A percentile compares a stretch with the other conserved stretches of the same genome.
phyloP scores from a whole-genome alignment of 2,329 filamentous ascomycete species.

The Penicillium hordei region DNA sequence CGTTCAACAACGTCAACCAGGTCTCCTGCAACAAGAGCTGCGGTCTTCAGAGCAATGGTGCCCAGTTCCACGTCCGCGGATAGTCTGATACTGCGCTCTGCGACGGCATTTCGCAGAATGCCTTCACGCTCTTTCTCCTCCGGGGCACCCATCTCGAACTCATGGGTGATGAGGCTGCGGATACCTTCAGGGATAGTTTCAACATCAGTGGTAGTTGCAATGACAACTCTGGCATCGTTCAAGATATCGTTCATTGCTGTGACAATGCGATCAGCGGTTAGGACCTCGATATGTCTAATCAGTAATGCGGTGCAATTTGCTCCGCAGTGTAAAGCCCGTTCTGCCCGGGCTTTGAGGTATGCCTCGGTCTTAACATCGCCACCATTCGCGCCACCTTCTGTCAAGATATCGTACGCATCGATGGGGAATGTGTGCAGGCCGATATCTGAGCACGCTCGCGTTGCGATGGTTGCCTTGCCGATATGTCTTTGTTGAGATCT shows the following conservation, averaged over 20 bases:
- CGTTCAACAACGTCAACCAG: constrained; percentile 92
- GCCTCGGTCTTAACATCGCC: constrained; percentile 94
- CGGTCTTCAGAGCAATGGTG: constrained; percentile 88
- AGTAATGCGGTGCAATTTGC: constrained; percentile 78
- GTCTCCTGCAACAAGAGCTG: constrained; percentile 90
- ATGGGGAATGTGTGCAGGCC: constrained; percentile 87
- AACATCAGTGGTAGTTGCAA: constrained; percentile 92
- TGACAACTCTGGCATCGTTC: constrained; percentile 73
- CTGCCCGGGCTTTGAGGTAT: constrained; percentile 80
- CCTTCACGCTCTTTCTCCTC: constrained; percentile 90
- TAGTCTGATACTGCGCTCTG: constrained; percentile 72
- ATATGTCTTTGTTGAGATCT: constrained; percentile 91
- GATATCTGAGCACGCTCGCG: constrained; percentile 78
- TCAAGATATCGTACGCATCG: constrained; percentile 89
- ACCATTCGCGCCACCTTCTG: constrained; percentile 82
- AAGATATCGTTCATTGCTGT: constrained; percentile 81
- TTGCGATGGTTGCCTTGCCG: constrained; percentile 80
- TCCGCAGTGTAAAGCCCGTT: constrained; percentile 85
- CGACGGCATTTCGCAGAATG: constrained; percentile 75
- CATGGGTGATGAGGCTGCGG: constrained; percentile 88
- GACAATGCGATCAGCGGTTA: constrained; percentile 88
- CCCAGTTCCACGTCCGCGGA: constrained; percentile 81
- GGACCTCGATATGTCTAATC: constrained; percentile 84
- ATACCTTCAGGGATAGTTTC: constrained; percentile 92
- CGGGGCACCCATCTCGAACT: constrained; percentile 88